Base-by-base conservation (phyloP, 2,329 filamentous ascomycete species). In the Penicillium glabrum region DNA sequence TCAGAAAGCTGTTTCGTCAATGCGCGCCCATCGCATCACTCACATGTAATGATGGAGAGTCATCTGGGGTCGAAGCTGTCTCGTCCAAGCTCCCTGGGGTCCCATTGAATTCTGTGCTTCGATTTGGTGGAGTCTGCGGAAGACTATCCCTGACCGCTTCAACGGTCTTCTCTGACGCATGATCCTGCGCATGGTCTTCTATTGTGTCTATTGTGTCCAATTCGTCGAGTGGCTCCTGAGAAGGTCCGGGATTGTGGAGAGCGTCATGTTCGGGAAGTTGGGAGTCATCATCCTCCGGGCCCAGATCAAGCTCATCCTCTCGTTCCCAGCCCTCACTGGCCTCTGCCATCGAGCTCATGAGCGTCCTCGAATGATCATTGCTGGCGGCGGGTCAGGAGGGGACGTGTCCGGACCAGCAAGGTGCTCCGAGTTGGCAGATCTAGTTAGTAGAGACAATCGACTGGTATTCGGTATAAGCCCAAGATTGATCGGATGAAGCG, bases 11-110 rank as follows among this genome's bases (percentile, higher is more conserved):
- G 26, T 83, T 87, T 53, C 85, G 9, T 69, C 37, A 83, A 72
- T 26, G 86, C 88, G 86, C 61, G 53, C 57, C 26, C 46, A 62
- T 79, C 63, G 76, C 60, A 59, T 24, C 37, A 69, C 81, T 64
- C 79, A 92, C 90, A 79, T 91, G 90, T 52, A 93, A 73, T 19
- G 93, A 97, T 24, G 90, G 90, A 9, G 90, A 88, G 72, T 96
- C 90, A 69, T 96, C 92, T 21, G 90, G 89, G 26, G 86, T 87
- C 5, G 91, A 96, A 56, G 85, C 73, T 8, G 88, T 89, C 68
- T 90, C 96, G 45, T 83, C 85, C 39, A 81, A 79, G 65, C 84
- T 81, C 59, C 63, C 68, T 23, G 63, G 48, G 23, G 49, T 58
- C 49, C 48, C 61, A 41, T 56, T 54, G 56, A 63, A 61, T 31